These are phyloP conservation scores for Vigna hirtella DNA, from an alignment of 306 rosid species.

Conservation along the genomic window DNA sequence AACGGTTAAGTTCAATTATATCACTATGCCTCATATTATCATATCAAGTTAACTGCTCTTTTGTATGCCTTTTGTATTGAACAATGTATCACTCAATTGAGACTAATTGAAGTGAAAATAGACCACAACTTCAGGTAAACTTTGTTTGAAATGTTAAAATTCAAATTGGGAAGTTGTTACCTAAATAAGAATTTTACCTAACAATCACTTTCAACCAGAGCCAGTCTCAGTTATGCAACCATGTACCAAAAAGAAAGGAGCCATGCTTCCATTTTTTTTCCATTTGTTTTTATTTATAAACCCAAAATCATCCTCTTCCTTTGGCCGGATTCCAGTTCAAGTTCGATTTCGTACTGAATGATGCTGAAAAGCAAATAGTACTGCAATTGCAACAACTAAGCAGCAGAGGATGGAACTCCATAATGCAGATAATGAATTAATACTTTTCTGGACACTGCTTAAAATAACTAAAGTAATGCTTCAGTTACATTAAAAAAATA, in stretches of 20 bases:
- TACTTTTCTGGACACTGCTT: conserved; percentile 45
- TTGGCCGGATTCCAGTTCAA: neutral
- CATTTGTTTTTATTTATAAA: neutral
- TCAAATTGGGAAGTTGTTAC: neutral
- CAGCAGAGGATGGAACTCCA: conserved; percentile 38
- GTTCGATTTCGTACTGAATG: conserved; percentile 21
- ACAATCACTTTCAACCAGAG: neutral
- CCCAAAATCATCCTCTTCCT: neutral
- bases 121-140: neutral
- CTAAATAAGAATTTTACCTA: neutral
- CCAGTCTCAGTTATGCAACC: neutral
- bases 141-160: neutral
- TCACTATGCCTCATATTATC: neutral
- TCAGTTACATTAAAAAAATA: conserved; percentile 44
- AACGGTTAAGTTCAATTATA: neutral
- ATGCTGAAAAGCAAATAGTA: conserved; percentile 26
- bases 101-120: neutral
- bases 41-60: neutral
- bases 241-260: neutral
- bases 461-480: conserved; percentile 51
- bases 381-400: conserved; percentile 35
- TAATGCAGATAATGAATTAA: conserved; percentile 38
- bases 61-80: neutral
- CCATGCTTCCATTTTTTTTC: neutral
- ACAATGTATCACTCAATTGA: neutral